Base-by-base conservation (phyloP, 345 rosid genomes). In the Camelina neglecta region DNA sequence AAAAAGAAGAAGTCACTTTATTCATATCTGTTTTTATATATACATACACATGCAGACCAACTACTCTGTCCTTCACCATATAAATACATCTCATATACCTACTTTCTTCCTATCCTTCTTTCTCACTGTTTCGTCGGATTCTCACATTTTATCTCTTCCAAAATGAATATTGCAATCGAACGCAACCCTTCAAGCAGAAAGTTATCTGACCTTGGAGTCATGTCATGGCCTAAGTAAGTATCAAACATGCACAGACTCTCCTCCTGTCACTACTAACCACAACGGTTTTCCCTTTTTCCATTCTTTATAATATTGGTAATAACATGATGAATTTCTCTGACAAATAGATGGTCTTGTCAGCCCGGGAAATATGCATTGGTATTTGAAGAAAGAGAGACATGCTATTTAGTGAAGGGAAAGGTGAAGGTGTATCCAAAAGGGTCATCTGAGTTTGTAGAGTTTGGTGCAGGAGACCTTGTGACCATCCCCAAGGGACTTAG, bases 391-490 rank as follows among this genome's bases (percentile, higher is more conserved):
- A 94, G 85, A 70, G 91, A 93, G 86, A 93, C 93, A 11, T 93
- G 96, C 44, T 91, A 90, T 74, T 24, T 93, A 75, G 71, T 93
- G 80, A 91, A 82, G 77, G 98, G 98, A 73, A 88, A 87, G 57
- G 98, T 93, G 74, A 93, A 81, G 81, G 97, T 74, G 8, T 90
- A 88, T 76, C 79, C 80, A 42, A 89, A 88, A 83, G 82, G 79
- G 13, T 73, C 78, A 69, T 87, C 86, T 57, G 79, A 79, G 56
- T 83, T 62, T 72, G 95, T 92, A 2, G 98, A 92, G 87, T 94
- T 94, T 69, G 96, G 96, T 1, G 93, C 95, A 0, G 98, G 98
- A 76, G 98, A 94, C 84, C 91, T 94, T 54, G 97, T 94, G 56
- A 84, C 69, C 56, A 88, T 94, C 26, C 98, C 97, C 0, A 90